These are phyloP conservation scores for Saccharomyces hybrid DNA, from an alignment of 1,139 yeast species.

Conservation along the genomic window DNA sequence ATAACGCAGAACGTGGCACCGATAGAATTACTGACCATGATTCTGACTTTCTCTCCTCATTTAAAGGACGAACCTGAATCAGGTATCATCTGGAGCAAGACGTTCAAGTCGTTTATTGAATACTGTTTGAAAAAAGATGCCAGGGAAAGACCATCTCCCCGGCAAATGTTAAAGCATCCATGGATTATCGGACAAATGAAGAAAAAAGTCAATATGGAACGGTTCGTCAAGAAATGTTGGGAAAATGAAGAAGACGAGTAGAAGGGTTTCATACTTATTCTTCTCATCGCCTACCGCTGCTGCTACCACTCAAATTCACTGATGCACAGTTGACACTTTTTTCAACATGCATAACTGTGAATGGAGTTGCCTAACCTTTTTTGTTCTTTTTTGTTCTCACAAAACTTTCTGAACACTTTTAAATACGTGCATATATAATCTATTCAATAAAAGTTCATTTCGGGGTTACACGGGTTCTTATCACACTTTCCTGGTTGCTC, in stretches of 20 bases:
- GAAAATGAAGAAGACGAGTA: slow-evolving; percentile 22
- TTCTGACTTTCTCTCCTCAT: slow-evolving; percentile 74
- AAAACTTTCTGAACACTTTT: no score
- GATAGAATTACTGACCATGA: slow-evolving; percentile 74
- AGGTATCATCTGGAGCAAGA: slow-evolving; percentile 71
- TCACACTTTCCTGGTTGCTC: no score
- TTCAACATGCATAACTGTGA: no score
- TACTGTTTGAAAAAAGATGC: slow-evolving; percentile 79
- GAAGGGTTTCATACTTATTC: neutral
- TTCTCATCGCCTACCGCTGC: neutral
- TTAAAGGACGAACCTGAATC: slow-evolving; percentile 69
- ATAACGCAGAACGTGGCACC: slow-evolving; percentile 49
- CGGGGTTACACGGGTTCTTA: no score
- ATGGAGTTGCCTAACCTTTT: no score
- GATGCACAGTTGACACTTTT: no score
- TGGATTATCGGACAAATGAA: slow-evolving; percentile 75
- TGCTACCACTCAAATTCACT: no score
- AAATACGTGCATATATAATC: no score
- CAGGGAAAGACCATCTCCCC: slow-evolving; percentile 76
- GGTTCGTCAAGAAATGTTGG: slow-evolving; percentile 80
- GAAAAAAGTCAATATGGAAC: slow-evolving; percentile 75
- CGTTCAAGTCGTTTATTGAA: slow-evolving; percentile 77
- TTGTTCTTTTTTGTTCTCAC: no score
- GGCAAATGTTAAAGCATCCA: slow-evolving; percentile 87
- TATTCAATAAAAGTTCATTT: no score